These are phyloP conservation scores for Candida labiduridarum DNA, from an alignment of 1,139 yeast genomes.

Conservation along the genomic window DNA sequence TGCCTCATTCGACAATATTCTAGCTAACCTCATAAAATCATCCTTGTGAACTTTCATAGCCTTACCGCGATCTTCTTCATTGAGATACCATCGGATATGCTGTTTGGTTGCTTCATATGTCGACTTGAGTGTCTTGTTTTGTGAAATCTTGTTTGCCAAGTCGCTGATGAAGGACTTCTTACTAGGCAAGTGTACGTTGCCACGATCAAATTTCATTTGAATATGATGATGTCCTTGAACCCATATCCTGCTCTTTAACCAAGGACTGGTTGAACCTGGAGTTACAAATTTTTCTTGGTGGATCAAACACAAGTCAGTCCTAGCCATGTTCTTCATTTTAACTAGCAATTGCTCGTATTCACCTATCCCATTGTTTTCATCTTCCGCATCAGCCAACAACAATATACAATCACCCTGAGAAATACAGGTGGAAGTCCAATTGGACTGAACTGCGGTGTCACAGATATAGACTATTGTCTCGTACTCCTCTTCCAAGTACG, in stretches of 20 bases:
- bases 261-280: constrained; percentile 81
- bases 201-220: constrained; percentile 51
- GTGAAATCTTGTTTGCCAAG: constrained; percentile 40
- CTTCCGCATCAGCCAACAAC: constrained; percentile 67
- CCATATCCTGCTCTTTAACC: constrained; percentile 89
- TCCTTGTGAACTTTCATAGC: constrained; percentile 68
- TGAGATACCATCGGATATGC: constrained; percentile 22
- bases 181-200: constrained; percentile 17
- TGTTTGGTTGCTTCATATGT: constrained; percentile 37
- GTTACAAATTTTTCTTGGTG: constrained; percentile 83
- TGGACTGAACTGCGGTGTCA: constrained; percentile 79
- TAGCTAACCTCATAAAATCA: constrained; percentile 86
- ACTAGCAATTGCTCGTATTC: constrained; percentile 81
- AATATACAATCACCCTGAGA: constrained; percentile 92
- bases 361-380: constrained; percentile 73
- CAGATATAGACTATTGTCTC: constrained; percentile 87
- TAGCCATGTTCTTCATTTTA: constrained; percentile 79
- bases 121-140: constrained; percentile 32
- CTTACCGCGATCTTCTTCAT: constrained; percentile 20
- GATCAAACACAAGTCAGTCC: constrained; percentile 81
- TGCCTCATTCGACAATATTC: constrained; percentile 88
- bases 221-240: constrained; percentile 93
- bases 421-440: constrained; percentile 92
- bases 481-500: constrained; percentile 87
- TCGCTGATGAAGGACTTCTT: constrained; percentile 34